Conservation (phyloP, 1,139 yeast species). For the Pichia sp. region DNA sequence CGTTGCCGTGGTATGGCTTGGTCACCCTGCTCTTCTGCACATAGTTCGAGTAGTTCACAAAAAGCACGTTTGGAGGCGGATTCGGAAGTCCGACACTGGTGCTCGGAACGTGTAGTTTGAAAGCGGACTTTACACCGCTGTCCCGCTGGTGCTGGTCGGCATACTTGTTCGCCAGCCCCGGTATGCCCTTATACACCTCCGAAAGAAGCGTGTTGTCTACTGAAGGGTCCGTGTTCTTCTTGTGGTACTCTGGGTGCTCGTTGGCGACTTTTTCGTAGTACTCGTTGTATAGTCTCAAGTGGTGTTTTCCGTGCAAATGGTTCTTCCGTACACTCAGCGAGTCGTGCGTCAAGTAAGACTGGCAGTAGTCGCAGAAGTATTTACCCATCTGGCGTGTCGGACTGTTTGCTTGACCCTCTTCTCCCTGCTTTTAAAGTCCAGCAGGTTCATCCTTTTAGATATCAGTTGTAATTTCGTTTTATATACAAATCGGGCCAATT, state of each 20-base stretch:
- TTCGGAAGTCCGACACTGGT: constrained; percentile 37
- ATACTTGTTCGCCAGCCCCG: constrained; percentile 33
- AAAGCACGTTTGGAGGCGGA: constrained; percentile 38
- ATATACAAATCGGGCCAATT: background rate
- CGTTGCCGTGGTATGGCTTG: constrained; percentile 1
- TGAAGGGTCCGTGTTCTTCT: background rate
- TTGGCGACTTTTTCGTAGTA: constrained; percentile 33
- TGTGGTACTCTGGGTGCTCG: constrained; percentile 6
- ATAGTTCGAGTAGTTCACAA: background rate
- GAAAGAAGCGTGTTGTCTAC: constrained; percentile 24
- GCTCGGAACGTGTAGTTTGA: constrained; percentile 33
- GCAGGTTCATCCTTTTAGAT: background rate
- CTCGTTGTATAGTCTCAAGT: constrained; percentile 66
- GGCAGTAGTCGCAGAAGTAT: constrained; percentile 85
- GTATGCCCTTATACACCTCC: constrained; percentile 42
- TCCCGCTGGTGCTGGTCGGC: background rate
- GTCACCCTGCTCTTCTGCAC: background rate
- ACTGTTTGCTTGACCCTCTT: background rate
- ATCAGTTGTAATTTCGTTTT: background rate
- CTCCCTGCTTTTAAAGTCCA: background rate
- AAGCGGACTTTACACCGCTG: constrained; percentile 20
- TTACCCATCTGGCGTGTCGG: constrained; percentile 38
- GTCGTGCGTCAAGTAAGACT: constrained; percentile 80
- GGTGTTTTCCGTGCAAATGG: constrained; percentile 78
- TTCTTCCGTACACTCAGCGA: constrained; percentile 82